A percentile compares a stretch with the other conserved stretches of the same genome.
phyloP scores from a whole-genome alignment of 257 asterid species.

The Nicotiana paniculata region DNA sequence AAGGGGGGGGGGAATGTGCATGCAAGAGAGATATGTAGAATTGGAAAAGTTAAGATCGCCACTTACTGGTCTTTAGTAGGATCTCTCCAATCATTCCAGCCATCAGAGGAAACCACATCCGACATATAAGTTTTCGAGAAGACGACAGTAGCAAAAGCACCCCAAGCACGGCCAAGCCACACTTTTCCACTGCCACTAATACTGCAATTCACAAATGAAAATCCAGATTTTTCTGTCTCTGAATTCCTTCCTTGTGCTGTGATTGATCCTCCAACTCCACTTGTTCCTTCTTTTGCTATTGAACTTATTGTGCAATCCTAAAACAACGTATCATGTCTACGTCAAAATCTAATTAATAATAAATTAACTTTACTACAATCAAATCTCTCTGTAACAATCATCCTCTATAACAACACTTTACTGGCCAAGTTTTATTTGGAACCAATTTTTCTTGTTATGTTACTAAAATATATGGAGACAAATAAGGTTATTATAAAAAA shows the following conservation, averaged over 20 bases:
- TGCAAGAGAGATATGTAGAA: too few species aligned
- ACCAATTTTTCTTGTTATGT: too few species aligned
- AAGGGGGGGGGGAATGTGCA: too few species aligned
- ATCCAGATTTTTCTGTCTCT: constrained; percentile 40
- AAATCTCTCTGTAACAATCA: too few species aligned
- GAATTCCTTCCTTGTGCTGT: constrained; percentile 72
- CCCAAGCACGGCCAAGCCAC: constrained; percentile 92
- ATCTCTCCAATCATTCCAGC: constrained; percentile 76
- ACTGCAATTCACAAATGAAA: constrained; percentile 66
- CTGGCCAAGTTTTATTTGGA: too few species aligned
- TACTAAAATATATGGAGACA: too few species aligned
- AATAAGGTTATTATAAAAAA: too few species aligned
- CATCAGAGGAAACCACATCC: constrained; percentile 51
- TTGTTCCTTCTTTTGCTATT: constrained; percentile 40
- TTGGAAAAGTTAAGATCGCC: background rate
- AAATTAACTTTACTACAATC: too few species aligned
- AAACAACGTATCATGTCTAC: background rate
- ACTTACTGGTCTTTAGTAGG: constrained; percentile 61
- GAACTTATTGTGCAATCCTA: constrained; percentile 62
- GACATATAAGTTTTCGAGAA: constrained; percentile 64
- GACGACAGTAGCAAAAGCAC: constrained; percentile 46
- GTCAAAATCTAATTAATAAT: background rate
- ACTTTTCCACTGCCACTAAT: constrained; percentile 59
- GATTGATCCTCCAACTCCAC: constrained; percentile 47
- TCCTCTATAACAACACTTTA: too few species aligned